These are phyloP conservation scores for Eimeria maxima DNA, from an alignment of 169 alveolate genomes.

Conservation along the genomic window DNA sequence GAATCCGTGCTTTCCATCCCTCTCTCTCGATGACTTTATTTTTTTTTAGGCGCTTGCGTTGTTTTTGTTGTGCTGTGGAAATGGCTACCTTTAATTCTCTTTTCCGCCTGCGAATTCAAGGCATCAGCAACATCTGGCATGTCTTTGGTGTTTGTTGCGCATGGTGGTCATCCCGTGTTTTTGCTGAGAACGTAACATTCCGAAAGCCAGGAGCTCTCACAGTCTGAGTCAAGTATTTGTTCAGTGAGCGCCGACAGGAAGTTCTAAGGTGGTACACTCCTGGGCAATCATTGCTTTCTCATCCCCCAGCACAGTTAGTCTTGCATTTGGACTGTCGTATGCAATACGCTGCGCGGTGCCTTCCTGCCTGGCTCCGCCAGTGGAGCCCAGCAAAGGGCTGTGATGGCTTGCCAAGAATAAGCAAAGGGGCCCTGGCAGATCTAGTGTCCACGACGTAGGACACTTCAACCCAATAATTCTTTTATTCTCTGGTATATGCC, in stretches of 20 bases:
- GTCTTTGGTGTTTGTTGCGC: not conserved
- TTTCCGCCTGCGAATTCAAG: not conserved
- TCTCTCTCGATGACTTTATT: not conserved
- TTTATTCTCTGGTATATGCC: no score
- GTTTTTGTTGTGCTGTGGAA: not conserved
- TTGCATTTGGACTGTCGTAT: not conserved
- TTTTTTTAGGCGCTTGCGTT: not conserved
- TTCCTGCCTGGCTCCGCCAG: not conserved
- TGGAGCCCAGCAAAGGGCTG: not conserved
- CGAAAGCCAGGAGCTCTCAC: not conserved
- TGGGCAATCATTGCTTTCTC: not conserved
- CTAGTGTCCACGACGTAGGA: not conserved
- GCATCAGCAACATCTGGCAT: not conserved
- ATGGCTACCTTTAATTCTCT: not conserved
- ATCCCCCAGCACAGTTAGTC: not conserved
- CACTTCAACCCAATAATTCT: no score
- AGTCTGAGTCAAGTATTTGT: not conserved
- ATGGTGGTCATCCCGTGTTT: not conserved
- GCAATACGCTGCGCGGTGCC: not conserved
- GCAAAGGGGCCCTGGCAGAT: not conserved
- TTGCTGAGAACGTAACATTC: not conserved
- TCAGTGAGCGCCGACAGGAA: not conserved
- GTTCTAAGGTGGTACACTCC: not conserved
- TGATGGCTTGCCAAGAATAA: not conserved
- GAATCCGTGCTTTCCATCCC: not conserved